Percentiles rank a stretch among this genome's conserved stretches.
phyloP scores from a whole-genome alignment of 2,329 filamentous ascomycete species.

The Meredithiella fracta region DNA sequence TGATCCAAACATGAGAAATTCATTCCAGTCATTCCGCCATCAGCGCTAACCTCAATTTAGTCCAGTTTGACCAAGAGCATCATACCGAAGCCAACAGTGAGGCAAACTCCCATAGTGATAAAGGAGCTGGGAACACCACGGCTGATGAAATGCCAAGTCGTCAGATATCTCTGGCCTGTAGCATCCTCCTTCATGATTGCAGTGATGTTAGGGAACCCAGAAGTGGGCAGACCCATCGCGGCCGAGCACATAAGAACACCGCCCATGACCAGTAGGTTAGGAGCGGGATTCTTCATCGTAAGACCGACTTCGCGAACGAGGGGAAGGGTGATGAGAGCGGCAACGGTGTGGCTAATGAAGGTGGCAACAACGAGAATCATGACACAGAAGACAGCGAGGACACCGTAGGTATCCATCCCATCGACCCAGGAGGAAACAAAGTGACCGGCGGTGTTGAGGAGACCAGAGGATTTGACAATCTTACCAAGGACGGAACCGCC shows the following conservation, averaged over 20 bases:
- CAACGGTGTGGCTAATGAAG: constrained; percentile 95
- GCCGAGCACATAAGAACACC: constrained; percentile 91
- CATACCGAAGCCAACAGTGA: constrained; percentile 78
- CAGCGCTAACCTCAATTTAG: constrained; percentile 18
- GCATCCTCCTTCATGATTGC: constrained; percentile 99
- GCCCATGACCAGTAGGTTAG: constrained; percentile 89
- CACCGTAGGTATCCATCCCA: constrained; percentile 66
- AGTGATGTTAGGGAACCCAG: constrained; percentile 98
- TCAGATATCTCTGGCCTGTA: constrained; percentile 78
- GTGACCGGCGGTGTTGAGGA: constrained; percentile 73
- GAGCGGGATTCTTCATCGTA: constrained; percentile 75
- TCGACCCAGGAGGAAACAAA: constrained; percentile 59
- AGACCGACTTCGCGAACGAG: constrained; percentile 75
- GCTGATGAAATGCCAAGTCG: constrained; percentile 87
- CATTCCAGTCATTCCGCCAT: background rate
- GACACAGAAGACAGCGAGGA: constrained; percentile 68
- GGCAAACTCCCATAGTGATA: constrained; percentile 62
- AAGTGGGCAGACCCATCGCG: constrained; percentile 89
- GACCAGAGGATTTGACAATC: constrained; percentile 80
- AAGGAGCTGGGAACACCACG: constrained; percentile 80
- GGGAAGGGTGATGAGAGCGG: constrained; percentile 83
- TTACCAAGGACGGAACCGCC: constrained; percentile 86
- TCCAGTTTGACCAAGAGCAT: constrained; percentile 61
- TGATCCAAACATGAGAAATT: background rate
- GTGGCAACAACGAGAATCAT: constrained; percentile 87